Base-by-base conservation (phyloP, 2,329 filamentous ascomycete genomes). In the Alternaria atra region DNA sequence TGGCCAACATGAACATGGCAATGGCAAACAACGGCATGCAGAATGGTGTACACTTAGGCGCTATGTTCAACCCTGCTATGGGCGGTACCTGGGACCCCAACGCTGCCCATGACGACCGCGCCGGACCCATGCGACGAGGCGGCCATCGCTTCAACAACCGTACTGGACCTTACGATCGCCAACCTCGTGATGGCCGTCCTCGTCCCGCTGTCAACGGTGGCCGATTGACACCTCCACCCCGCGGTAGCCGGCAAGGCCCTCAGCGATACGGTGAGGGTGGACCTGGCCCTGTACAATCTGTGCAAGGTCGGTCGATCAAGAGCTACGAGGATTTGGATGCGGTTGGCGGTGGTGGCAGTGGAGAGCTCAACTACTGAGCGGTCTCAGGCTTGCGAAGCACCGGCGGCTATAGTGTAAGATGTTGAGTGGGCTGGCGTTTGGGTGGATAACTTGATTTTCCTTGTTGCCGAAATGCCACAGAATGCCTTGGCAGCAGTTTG, bases 251-350 rank as follows among this genome's bases (percentile, higher is more conserved):
- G 53, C 70, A 66, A 35, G 70, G 71, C 66, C 70, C 82, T 61
- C 91, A 90, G 86, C 90, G 90, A 42, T 91, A 93, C 66, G 90
- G 90, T 3, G 91, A 92, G 50, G 90, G 91, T 39, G 90, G 87
- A 25, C 89, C 90, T 55, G 94, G 93, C 0, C 94, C 95, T 20
- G 87, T 92, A 20, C 94, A 98, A 80, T 94, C 95, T 10, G 93
- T 97, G 1, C 92, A 96, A 69, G 95, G 95, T 5, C 88, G 95
- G 58, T 97, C 92, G 63, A 82, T 99, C 67, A 97, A 97, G 85
- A 97, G 93, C 78, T 99, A 99, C 76, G 96, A 99, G 79, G 95
- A 99, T 76, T 84, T 99, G 25, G 95, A 99, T 81, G 94, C 96
- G n/a, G 82, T 81, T 52, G 80, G 80, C 39, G 76, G 75, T 20